phyloP scores from a whole-genome alignment of 352 stramenopile species.

The Phytophthora uliginosa region DNA sequence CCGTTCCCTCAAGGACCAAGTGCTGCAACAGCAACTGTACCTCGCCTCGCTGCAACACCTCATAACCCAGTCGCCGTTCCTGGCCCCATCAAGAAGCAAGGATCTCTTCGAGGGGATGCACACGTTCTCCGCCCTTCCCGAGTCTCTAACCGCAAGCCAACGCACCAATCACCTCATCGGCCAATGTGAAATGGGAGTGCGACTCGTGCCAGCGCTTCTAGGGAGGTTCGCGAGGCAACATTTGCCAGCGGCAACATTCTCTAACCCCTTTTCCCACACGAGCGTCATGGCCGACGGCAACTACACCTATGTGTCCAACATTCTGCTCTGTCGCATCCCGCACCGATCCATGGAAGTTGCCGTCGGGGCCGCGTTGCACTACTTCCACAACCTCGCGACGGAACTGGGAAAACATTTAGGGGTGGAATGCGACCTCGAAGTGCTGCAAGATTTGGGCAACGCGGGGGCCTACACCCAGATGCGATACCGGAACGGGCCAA shows the following conservation, averaged over 20 bases:
- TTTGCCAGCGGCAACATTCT: conserved; percentile 34
- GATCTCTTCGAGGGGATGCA: conserved; percentile 72
- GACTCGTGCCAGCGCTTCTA: conserved; percentile 45
- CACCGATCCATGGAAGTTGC: conserved; percentile 46
- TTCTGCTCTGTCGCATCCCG: conserved; percentile 58
- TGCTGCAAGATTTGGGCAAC: conserved; percentile 45
- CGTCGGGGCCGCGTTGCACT: conserved; percentile 41
- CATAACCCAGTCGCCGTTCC: conserved; percentile 61
- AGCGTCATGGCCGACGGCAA: conserved; percentile 64
- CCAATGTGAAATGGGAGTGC: conserved; percentile 48
- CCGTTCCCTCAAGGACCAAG: conserved; percentile 60
- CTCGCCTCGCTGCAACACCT: conserved; percentile 67
- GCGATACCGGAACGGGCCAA: conserved; percentile 50
- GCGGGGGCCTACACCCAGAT: conserved; percentile 50
- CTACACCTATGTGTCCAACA: conserved; percentile 62
- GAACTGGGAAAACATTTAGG: conserved; percentile 48
- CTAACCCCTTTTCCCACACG: conserved; percentile 63
- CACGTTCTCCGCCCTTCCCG: conserved; percentile 36
- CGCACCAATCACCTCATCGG: conserved; percentile 45
- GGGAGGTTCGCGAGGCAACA: conserved; percentile 48
- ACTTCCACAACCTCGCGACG: conserved; percentile 48
- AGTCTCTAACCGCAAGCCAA: conserved; percentile 18
- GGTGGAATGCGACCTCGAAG: conserved; percentile 36
- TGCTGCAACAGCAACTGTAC: conserved; percentile 73
- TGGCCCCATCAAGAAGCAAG: conserved; percentile 51